Percentiles rank a stretch among this genome's conserved stretches.
Conservation (phyloP, 139 green algal genomes). For the Monoraphidium neglectum region DNA sequence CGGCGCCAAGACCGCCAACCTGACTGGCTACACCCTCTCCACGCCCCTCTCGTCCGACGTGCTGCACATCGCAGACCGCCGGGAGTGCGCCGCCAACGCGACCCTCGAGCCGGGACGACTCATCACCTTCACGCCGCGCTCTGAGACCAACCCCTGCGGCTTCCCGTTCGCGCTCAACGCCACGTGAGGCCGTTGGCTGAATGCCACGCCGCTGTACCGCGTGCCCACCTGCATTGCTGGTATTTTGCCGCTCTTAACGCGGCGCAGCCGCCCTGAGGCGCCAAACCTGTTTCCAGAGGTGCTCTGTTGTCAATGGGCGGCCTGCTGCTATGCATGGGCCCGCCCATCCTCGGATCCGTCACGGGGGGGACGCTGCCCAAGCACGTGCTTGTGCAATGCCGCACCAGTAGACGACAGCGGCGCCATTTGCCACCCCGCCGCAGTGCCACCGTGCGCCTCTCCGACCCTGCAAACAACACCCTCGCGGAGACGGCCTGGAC, state of each 20-base stretch:
- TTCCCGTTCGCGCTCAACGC: constrained; percentile 51
- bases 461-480: not conserved
- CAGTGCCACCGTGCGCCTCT: not conserved
- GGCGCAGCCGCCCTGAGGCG: too few species aligned
- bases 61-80: constrained; percentile 17
- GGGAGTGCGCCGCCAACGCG: constrained; percentile 36
- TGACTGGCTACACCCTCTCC: constrained; percentile 48
- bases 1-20: constrained; percentile 50
- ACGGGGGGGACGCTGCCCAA: too few species aligned
- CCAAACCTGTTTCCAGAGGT: too few species aligned
- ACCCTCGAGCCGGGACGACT: constrained; percentile 37
- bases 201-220: too few species aligned
- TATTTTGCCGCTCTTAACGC: too few species aligned
- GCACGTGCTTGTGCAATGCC: too few species aligned
- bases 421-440: too few species aligned
- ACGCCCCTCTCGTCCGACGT: not conserved
- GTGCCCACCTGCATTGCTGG: too few species aligned
- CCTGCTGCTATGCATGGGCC: too few species aligned
- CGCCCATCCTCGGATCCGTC: too few species aligned
- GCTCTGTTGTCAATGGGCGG: too few species aligned
- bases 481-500: not conserved
- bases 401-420: too few species aligned
- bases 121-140: constrained; percentile 34
- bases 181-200: constrained; percentile 18
- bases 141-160: constrained; percentile 46